phyloP scores from a whole-genome alignment of 2,329 filamentous ascomycete genomes.

The Dothistroma pini region DNA sequence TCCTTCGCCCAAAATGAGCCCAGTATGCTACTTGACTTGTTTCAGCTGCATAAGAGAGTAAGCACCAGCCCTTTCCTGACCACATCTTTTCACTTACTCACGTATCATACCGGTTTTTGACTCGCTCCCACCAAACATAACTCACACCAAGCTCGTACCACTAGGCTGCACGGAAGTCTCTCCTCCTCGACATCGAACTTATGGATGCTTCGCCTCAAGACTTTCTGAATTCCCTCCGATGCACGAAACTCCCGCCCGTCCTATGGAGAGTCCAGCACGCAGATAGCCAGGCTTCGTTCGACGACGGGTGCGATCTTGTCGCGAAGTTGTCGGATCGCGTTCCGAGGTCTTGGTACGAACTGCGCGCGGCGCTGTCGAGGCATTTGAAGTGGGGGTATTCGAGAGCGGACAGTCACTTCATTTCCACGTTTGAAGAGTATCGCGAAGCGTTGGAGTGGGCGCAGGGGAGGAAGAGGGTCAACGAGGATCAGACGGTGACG shows the following conservation, averaged over 20 bases:
- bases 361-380: not conserved
- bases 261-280: constrained; percentile 6
- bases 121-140: not conserved
- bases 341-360: not conserved
- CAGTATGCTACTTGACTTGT: constrained; percentile 2
- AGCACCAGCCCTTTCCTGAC: not conserved
- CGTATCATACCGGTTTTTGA: not conserved
- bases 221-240: constrained; percentile 1
- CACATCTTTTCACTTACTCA: not conserved
- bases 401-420: constrained; percentile 6
- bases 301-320: constrained; percentile 5
- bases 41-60: constrained; percentile 5
- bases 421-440: constrained; percentile 3
- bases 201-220: not conserved
- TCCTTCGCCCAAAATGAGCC: not conserved
- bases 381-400: constrained; percentile 8
- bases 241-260: constrained; percentile 1
- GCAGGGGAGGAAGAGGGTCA: not conserved
- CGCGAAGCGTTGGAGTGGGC: constrained; percentile 5
- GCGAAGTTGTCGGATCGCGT: not conserved
- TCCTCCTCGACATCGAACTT: not conserved
- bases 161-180: not conserved
- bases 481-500: not conserved
- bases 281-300: constrained; percentile 4
- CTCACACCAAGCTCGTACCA: not conserved